Conservation (phyloP, 352 stramenopile genomes). For the Detonula confervacea region DNA sequence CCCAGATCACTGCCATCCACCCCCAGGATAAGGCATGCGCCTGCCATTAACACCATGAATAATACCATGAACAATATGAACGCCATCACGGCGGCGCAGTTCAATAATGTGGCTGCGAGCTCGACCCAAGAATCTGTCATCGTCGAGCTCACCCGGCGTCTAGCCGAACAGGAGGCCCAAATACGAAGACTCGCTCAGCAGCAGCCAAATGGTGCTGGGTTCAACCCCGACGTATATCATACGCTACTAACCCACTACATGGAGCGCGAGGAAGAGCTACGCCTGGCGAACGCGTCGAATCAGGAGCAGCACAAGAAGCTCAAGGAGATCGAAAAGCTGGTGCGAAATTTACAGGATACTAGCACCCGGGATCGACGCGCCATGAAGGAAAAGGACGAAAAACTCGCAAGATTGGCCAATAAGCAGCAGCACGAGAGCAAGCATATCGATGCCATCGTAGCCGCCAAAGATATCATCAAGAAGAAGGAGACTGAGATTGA, state of each 20-base stretch:
- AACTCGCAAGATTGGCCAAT: constrained; percentile 1
- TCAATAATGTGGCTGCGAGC: not conserved
- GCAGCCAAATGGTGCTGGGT: constrained; percentile 9
- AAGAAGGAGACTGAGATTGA: constrained; percentile 14
- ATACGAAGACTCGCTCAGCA: constrained; percentile 24
- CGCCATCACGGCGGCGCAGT: not conserved
- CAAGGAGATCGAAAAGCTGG: not conserved
- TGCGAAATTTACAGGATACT: not conserved
- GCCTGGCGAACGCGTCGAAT: not conserved
- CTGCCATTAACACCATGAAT: too few species aligned
- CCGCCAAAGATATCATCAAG: not conserved
- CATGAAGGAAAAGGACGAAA: not conserved
- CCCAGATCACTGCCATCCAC: too few species aligned
- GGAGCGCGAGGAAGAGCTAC: constrained; percentile 19
- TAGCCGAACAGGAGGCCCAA: constrained; percentile 29
- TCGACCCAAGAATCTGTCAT: constrained; percentile 31
- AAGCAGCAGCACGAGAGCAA: not conserved
- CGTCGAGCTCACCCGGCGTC: constrained; percentile 28
- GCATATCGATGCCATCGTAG: not conserved
- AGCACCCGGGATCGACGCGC: not conserved
- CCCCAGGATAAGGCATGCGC: too few species aligned
- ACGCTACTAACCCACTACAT: constrained; percentile 20
- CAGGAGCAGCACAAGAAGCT: not conserved
- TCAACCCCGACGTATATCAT: constrained; percentile 23
- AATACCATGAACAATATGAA: too few species aligned